These are phyloP conservation scores for Ormosia semicastrata DNA, from an alignment of 306 rosid species.

Conservation along the genomic window DNA sequence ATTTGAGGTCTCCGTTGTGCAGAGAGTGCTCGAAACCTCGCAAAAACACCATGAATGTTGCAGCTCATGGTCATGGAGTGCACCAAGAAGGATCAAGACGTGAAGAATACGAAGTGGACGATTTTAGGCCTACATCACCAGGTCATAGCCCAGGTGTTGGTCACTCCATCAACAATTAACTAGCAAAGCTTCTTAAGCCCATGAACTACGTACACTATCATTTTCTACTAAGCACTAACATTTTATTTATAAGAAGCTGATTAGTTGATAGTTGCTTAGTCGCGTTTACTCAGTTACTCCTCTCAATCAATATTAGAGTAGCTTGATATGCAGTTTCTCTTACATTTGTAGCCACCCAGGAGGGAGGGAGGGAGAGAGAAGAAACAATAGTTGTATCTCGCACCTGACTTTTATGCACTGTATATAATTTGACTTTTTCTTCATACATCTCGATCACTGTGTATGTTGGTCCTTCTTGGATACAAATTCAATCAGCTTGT, in stretches of 20 bases:
- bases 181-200: background rate
- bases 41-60: background rate
- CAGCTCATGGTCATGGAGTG: background rate
- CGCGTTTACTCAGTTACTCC: too few species aligned
- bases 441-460: background rate
- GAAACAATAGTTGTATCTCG: background rate
- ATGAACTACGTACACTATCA: background rate
- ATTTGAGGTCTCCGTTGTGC: constrained; percentile 23
- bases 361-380: background rate
- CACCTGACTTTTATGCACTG: background rate
- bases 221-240: background rate
- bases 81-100: constrained; percentile 18
- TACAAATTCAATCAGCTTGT: background rate
- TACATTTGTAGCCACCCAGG: background rate
- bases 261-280: background rate
- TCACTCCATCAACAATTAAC: constrained; percentile 35
- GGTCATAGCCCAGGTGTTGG: constrained; percentile 49
- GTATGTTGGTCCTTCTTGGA: too few species aligned
- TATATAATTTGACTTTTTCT: background rate
- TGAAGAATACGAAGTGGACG: constrained; percentile 26
- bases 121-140: constrained; percentile 40
- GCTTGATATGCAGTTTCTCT: background rate
- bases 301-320: background rate
- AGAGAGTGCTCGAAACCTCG: constrained; percentile 9
- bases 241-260: constrained; percentile 3